Base-by-base conservation (phyloP, 1,284 basidiomycete species). In the Apiotrichum domesticum region DNA sequence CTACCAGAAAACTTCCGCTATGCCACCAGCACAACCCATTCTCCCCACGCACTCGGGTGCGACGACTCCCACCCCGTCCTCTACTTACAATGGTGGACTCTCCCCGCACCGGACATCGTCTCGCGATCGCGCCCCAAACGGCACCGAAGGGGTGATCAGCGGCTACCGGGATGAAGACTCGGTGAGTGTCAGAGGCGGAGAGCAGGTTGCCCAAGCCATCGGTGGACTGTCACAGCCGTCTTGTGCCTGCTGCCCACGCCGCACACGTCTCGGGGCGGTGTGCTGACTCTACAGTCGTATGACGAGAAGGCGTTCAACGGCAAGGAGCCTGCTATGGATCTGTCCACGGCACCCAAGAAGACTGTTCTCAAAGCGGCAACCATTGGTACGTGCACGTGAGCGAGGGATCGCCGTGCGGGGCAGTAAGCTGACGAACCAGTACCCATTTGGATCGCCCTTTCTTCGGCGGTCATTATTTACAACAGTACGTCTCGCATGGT, bases 391-490 rank as follows among this genome's bases (percentile, higher is more conserved):
- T 47, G 7, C 10, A 6, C 42, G 8, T 10, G 41, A 5, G 6
- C n/a, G n/a, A 29, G 21, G 21, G 21, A 21, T 21, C 21, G 21
- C 6, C 9, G 32, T 35, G 50, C 14, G 29, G 35, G 8, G 7
- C 13, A 2, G 14, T 8, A 13, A 7, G 11, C 7, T 35, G 35
- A 33, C 50, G 48, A 14, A 62, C 46, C 15, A 76, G 74, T 76
- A 37, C 74, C 74, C 1, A 73, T 76, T 44, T 76, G 74, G 93
- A 98, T 98, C 66, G 79, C 84, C 9, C 85, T 96, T 62, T 88
- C 86, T 53, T 90, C 89, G 4, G 76, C 86, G 5, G 93, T 98
- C 69, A 98, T 98, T 78, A 86, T 96, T 60, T 96, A 95, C 83
- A 97, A 97, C 83, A 94, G 72, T 73, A 47, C 35, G 72, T 58